Evolutionary conservation across 2,329 filamentous ascomycete species (phyloP).

Genomic region (Colletotrichum scovillei): DNA sequence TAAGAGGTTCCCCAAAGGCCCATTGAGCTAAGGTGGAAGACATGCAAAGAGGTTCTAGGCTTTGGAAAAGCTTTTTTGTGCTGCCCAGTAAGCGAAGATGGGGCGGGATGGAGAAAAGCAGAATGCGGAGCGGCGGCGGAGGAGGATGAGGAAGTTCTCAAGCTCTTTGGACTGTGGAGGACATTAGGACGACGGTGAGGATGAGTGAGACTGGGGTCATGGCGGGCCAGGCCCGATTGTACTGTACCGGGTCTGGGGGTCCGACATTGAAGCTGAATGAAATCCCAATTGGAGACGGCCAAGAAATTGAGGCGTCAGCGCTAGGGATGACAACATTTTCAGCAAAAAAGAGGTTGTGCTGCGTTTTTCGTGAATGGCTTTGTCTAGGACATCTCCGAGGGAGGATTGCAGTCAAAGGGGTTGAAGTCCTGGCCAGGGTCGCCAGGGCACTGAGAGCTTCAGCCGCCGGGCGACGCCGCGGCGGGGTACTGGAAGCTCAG

Average conservation of each 20-base stretch:
- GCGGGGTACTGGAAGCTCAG: not conserved
- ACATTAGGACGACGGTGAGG: not conserved
- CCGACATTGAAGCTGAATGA: not conserved
- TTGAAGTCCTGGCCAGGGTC: not conserved
- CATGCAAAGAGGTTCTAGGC: not conserved
- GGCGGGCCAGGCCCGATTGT: no score
- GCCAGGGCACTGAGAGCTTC: no score
- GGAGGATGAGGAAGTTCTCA: not conserved
- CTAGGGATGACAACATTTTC: not conserved
- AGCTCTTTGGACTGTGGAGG: not conserved
- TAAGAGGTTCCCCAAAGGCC: not conserved
- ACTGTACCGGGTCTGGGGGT: no score
- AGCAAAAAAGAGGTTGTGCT: not conserved
- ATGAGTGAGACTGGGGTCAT: not conserved
- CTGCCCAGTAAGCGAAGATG: not conserved
- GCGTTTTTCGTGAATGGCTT: not conserved
- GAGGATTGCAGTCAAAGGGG: not conserved
- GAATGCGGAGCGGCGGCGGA: not conserved
- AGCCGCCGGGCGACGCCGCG: not conserved
- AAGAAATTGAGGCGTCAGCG: not conserved
- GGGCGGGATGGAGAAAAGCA: not conserved
- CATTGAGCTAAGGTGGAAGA: not conserved
- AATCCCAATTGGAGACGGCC: not conserved
- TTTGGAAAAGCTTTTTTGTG: not conserved
- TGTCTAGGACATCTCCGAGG: conserved; percentile 18